Conservation (phyloP, 2,329 filamentous ascomycete species). For the Aspergillus felis region DNA sequence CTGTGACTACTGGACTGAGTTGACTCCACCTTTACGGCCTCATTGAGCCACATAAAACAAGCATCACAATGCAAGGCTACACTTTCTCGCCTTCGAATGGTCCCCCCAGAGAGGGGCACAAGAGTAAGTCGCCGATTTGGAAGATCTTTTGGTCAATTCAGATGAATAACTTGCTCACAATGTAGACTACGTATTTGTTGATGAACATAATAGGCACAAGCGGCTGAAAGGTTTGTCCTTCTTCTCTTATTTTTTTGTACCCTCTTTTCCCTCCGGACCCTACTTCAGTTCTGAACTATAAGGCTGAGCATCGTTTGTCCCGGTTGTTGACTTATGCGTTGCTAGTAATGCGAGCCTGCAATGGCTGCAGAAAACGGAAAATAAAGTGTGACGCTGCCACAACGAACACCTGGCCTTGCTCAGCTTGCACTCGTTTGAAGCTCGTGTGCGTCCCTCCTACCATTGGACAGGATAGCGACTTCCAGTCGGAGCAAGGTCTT, state of each 20-base stretch:
- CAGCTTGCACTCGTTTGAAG: slow-evolving; percentile 86
- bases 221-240: slow-evolving; percentile 73
- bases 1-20: slow-evolving; percentile 43
- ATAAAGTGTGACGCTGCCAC: slow-evolving; percentile 98
- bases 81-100: slow-evolving; percentile 66
- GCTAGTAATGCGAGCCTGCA: slow-evolving; percentile 91
- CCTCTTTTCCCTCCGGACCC: neutral
- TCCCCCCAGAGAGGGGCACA: slow-evolving; percentile 71
- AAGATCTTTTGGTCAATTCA: neutral
- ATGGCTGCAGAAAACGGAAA: slow-evolving; percentile 89
- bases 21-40: slow-evolving; percentile 49
- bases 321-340: slow-evolving; percentile 11
- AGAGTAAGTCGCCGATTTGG: slow-evolving; percentile 59
- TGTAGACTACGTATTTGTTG: slow-evolving; percentile 95
- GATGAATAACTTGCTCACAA: slow-evolving; percentile 9
- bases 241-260: slow-evolving; percentile 1
- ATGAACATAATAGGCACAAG: slow-evolving; percentile 98
- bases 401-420: slow-evolving; percentile 96
- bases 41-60: slow-evolving; percentile 51
- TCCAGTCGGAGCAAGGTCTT: slow-evolving; percentile 24
- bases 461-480: slow-evolving; percentile 65
- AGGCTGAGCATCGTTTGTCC: neutral
- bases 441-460: slow-evolving; percentile 89
- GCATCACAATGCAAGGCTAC: slow-evolving; percentile 62
- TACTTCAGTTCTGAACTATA: neutral